A percentile compares a stretch with the other conserved stretches of the same genome.
These are phyloP conservation scores for Melaleuca quinquenervia DNA, from an alignment of 345 rosid species.

Conservation along the genomic window DNA sequence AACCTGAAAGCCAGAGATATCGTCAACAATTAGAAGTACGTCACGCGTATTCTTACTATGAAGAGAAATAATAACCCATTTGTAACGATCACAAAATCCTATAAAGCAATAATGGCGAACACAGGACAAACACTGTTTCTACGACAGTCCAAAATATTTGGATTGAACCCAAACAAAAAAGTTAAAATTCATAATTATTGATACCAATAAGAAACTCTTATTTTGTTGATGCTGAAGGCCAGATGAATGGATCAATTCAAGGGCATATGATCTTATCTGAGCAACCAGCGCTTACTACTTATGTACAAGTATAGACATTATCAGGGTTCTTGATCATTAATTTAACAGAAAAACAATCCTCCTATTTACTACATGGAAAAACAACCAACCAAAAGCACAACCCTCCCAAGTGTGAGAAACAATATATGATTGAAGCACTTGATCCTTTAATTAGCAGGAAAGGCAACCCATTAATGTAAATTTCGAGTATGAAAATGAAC, in stretches of 20 bases:
- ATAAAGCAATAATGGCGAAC: background rate
- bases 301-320: background rate
- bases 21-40: background rate
- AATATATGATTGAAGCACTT: background rate
- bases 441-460: background rate
- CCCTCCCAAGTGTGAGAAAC: background rate
- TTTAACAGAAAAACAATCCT: background rate
- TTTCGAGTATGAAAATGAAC: constrained; percentile 12
- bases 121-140: background rate
- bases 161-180: background rate
- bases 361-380: background rate
- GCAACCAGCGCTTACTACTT: background rate
- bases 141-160: background rate
- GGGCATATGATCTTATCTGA: background rate
- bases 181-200: background rate
- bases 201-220: background rate
- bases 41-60: background rate
- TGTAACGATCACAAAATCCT: background rate
- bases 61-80: background rate
- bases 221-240: background rate
- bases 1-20: constrained; percentile 30
- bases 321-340: background rate
- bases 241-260: background rate
- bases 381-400: background rate
- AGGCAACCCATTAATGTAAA: background rate